Conservation (phyloP, 306 rosid genomes). For the Lablab purpureus region DNA sequence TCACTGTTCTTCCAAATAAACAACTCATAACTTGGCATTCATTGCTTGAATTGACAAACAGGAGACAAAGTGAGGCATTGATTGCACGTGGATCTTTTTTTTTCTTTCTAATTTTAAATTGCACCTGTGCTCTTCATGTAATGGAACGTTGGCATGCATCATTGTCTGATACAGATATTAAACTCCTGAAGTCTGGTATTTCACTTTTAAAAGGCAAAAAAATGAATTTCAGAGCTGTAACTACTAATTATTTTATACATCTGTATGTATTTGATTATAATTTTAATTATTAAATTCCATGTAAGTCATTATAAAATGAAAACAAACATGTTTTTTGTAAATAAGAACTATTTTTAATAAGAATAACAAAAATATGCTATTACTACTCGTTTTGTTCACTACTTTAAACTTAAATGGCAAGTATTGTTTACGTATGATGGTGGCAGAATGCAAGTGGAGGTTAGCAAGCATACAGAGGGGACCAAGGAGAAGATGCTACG, state of each 20-base stretch:
- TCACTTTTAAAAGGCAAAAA: background rate
- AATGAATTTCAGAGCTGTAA: background rate
- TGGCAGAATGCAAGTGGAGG: conserved; percentile 97
- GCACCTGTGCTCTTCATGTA: conserved; percentile 10
- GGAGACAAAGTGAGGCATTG: background rate
- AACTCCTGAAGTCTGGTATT: background rate
- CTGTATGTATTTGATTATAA: background rate
- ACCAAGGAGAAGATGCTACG: conserved; percentile 87
- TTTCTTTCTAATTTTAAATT: background rate
- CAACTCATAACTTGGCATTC: conserved; percentile 41
- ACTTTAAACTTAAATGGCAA: background rate
- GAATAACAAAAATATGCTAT: background rate
- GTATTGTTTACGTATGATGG: background rate
- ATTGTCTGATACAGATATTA: background rate
- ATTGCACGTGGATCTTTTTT: conserved; percentile 40
- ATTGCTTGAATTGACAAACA: conserved; percentile 11
- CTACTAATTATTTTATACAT: background rate
- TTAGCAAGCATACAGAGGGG: conserved; percentile 97
- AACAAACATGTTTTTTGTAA: no score
- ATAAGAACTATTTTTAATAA: no score
- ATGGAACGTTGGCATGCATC: background rate
- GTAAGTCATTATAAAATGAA: background rate
- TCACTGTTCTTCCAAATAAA: background rate
- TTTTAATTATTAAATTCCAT: background rate
- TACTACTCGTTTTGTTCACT: background rate